Evolutionary conservation across 805 yeast species (phyloP).

Genomic region (Lachancea sp.): DNA sequence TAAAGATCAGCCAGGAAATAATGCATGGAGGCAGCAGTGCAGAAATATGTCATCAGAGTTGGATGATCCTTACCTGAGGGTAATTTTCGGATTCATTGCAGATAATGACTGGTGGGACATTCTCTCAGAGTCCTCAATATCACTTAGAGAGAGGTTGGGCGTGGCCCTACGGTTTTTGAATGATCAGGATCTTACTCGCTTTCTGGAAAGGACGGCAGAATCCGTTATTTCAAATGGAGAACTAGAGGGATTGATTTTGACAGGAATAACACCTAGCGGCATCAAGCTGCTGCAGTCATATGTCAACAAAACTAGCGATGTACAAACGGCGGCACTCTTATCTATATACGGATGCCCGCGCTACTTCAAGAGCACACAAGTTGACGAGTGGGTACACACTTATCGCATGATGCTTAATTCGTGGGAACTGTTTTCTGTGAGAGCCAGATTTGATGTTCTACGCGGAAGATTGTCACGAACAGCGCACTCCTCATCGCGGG

Average conservation of each 20-base stretch:
- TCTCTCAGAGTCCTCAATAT: conserved; percentile 79
- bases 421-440: conserved; percentile 68
- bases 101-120: conserved; percentile 97
- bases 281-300: conserved; percentile 76
- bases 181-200: conserved; percentile 69
- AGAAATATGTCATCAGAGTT: conserved; percentile 81
- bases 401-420: conserved; percentile 66
- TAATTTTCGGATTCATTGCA: conserved; percentile 87
- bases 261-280: conserved; percentile 87
- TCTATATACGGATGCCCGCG: conserved; percentile 78
- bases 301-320: conserved; percentile 82
- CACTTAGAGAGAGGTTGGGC: conserved; percentile 82
- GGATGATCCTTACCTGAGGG: conserved; percentile 82
- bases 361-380: conserved; percentile 67
- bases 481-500: conserved; percentile 41
- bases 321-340: conserved; percentile 84
- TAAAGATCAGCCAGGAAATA: conserved; percentile 42
- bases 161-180: conserved; percentile 82
- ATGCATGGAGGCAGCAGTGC: conserved; percentile 91
- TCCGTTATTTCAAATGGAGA: conserved; percentile 74
- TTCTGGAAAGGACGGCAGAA: conserved; percentile 62
- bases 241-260: conserved; percentile 80
- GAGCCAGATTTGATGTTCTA: conserved; percentile 83
- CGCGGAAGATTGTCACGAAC: conserved; percentile 58
- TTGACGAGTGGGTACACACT: conserved; percentile 69